Base-by-base conservation (phyloP, 768 basidiomycete species). In the Leccinum rimulosum region DNA sequence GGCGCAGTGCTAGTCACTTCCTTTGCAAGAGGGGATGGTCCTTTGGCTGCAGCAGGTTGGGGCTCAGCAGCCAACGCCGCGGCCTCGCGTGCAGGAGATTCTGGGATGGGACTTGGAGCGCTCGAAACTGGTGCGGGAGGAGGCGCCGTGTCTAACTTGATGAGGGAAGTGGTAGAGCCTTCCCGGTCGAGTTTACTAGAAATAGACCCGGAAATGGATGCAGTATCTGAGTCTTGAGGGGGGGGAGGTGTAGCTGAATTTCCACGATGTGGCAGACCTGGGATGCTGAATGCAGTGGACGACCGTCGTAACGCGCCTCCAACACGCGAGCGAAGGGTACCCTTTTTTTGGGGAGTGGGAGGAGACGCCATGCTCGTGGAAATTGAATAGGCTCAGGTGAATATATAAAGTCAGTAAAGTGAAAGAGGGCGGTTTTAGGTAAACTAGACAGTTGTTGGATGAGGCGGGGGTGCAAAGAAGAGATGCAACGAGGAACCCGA, bases 31-130 rank as follows among this genome's bases (percentile, higher is more conserved):
- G 82, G 81, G 25, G 84, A 82, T 30, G 76, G 76, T 0, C 72
- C 79, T 38, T 71, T 71, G 25, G 66, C 61, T 14, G 59, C 56
- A 9, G 66, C 57, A 22, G 67, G 63, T 17, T 58, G 59, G 8
- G 68, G 64, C 31, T 74, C 75, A 9, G 73, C 66, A 14, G 72
- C 70, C 31, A 75, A 60, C 3, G 75, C 79, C 14, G 78, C 82
- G 9, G 77, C 80, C 64, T 86, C 85, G 27, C 85, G 79, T 8
- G 79, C 79, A 30, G 88, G 87, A 3, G 86, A 88, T 68, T 91
- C 89, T 1, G 83, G 77, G 58, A 91, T 88, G 3, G 89, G 87
- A 60, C 84, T 86, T 11, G 86, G 85, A 12, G 75, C 68, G 15
- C 61, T 68, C 31, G 63, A 66, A 28, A 7, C 59, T 4, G 64